Base-by-base conservation (phyloP, 805 yeast genomes). In the Yarrowia hollandica region DNA sequence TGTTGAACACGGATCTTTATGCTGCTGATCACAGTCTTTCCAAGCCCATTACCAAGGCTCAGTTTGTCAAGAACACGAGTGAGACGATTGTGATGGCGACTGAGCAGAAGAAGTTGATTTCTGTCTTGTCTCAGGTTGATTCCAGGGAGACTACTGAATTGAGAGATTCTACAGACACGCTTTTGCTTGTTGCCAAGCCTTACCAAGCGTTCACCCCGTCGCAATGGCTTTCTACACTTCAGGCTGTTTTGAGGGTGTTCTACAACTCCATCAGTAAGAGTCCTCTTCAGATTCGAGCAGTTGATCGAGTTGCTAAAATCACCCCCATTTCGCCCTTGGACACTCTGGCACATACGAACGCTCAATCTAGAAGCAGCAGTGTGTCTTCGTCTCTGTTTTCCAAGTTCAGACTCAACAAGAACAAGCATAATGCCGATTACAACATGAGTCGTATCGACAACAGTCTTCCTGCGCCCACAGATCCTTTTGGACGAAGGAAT, bases 1-100 rank as follows among this genome's bases (percentile, higher is more conserved):
- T 89, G 55, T 75, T 88, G 57, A 89, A 89, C 70, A 86, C 96
- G 0, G 90, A 90, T 59, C 72, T 88, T 34, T 90, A 88, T 72
- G 84, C 84, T 60, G 66, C 77, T 34, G 78, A 75, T 35, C 70
- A 67, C 37, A 35, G 64, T 4, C 56, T 61, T 23, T 56, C 71
- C 67, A 56, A 75, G 70, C 61, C 64, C 62, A 52, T 75, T 70
- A 48, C 64, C 75, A 72, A 66, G 77, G 78, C 64, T 3, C 74
- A 75, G 46, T 84, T 80, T 64, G 75, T 81, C 14, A 70, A 71
- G 14, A 83, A 81, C 65, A 82, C 87, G 1, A 48, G 76, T 22
- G 71, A 74, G 56, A 82, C 86, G 0, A 65, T 82, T 25, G 35
- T 52, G 12, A 52, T 52, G 58, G 58, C 35, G 6, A 35, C 35